Evolutionary conservation across 1,284 basidiomycete species (phyloP).

Genomic region (Mycosarcoma mackinlayi): DNA sequence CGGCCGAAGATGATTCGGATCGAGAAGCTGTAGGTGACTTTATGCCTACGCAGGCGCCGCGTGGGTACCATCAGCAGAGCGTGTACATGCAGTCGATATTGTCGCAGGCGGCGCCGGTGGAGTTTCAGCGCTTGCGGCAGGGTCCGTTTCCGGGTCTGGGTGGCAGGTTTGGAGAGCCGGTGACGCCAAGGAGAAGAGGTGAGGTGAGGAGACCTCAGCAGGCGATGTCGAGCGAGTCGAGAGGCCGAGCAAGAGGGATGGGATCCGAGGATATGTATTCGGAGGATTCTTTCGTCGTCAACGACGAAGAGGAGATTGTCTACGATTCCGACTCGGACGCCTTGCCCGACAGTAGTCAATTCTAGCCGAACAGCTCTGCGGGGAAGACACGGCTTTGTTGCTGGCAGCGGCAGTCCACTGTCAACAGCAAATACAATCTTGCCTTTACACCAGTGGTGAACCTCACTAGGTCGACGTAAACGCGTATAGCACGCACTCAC

Average conservation of each 20-base stretch:
- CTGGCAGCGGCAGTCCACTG: too few species aligned
- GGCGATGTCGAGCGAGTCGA: conserved; percentile 41
- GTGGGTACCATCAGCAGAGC: conserved; percentile 72
- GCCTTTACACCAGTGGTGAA: too few species aligned
- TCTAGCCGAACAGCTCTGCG: conserved; percentile 3
- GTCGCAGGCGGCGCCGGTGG: conserved; percentile 52
- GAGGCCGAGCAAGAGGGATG: conserved; percentile 9
- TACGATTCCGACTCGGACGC: conserved; percentile 36
- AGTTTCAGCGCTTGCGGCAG: conserved; percentile 30
- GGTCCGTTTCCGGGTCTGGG: conserved; percentile 52
- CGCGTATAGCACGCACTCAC: too few species aligned
- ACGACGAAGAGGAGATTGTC: conserved; percentile 56
- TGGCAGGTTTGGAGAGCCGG: conserved; percentile 39
- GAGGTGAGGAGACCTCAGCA: conserved; percentile 12
- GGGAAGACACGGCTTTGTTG: neutral
- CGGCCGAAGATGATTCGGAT: conserved; percentile 75
- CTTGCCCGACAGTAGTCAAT: conserved; percentile 35
- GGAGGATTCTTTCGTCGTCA: conserved; percentile 61
- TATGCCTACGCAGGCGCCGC: conserved; percentile 76
- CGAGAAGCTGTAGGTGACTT: conserved; percentile 74
- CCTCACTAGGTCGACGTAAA: too few species aligned
- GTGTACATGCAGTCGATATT: conserved; percentile 64
- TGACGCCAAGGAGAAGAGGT: conserved; percentile 13
- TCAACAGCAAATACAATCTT: neutral
- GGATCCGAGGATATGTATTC: conserved; percentile 53